Base-by-base conservation (phyloP, 768 basidiomycete species). In the Chalciporus sphaerocephalus region DNA sequence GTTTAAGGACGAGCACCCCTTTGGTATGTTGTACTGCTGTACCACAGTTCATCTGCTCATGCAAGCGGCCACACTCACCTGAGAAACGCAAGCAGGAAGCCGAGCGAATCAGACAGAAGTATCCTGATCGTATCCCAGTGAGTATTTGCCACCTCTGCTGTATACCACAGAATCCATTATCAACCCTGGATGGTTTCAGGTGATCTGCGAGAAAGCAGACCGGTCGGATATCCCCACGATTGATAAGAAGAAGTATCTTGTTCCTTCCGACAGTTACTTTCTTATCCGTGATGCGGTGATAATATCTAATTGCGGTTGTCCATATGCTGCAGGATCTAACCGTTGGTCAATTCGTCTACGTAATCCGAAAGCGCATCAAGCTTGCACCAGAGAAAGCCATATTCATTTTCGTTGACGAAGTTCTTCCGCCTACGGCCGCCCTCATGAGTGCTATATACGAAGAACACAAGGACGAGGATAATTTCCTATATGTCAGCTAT, bases 231-330 rank as follows among this genome's bases (percentile, higher is more conserved):
- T 99, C 67, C 91, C 94, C 1, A 94, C 93, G 22, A 97, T 99
- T 65, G 96, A 99, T 79, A 99, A 99, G 89, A 98, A 99, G 93
- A 99, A 99, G 77, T 99, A 99, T 58, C 78, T 99, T 42, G 96
- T 99, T 9, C 96, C 96, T 35, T 94, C 93, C 44, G 95, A 95
- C 60, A 59, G 87, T 67, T 34, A 39, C 17, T 34, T 20, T 35
- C 39, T 39, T 1, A 28, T 35, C 21, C 33, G n/a, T 24, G 37
- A 22, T 12, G 25, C 50, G 55, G 60, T 67, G 54, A 46, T n/a
- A n/a, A 50, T 37, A 42, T 46, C 57, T 66, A 59, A 65, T 67
- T 50, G 16, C 22, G 25, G 23, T 47, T 43, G 20, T 40, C 38
- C 40, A 33, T 27, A 23, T 43, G 28, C 20, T 28, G 23, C 55